Conservation (phyloP, 768 basidiomycete species). For the Tephrocybe rancida region DNA sequence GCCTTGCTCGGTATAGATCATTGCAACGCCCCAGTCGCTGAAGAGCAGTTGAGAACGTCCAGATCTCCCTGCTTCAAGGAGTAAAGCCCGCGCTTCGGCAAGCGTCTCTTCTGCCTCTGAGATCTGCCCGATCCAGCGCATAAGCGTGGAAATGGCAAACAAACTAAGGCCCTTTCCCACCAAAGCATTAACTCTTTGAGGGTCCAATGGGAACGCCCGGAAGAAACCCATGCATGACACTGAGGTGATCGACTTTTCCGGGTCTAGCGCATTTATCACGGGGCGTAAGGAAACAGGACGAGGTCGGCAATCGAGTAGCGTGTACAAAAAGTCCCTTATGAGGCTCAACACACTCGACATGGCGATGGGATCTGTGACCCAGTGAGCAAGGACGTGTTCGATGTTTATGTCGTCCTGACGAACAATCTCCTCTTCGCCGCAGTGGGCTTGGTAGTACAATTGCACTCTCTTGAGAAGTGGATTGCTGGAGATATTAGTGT, state of each 20-base stretch:
- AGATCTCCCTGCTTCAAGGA: not conserved
- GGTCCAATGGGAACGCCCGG: not conserved
- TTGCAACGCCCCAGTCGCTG: not conserved
- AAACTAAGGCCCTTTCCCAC: constrained; percentile 1
- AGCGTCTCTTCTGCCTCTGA: not conserved
- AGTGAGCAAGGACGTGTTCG: constrained; percentile 9
- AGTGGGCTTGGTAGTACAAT: constrained; percentile 5
- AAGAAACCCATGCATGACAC: not conserved
- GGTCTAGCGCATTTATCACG: not conserved
- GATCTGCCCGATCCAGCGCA: not conserved
- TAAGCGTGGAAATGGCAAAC: not conserved
- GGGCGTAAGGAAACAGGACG: not conserved
- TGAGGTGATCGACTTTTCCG: not conserved
- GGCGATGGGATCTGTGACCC: not conserved
- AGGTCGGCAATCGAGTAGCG: constrained; percentile 5
- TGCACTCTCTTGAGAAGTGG: constrained; percentile 3
- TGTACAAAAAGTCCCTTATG: not conserved
- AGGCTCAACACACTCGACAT: not conserved
- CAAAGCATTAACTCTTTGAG: not conserved
- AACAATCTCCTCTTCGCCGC: not conserved
- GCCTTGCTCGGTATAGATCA: not conserved
- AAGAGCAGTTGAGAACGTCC: not conserved
- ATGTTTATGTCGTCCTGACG: constrained; percentile 8
- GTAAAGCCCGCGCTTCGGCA: not conserved
- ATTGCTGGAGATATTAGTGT: not conserved